Percentiles rank a stretch among this genome's conserved stretches.
phyloP scores from a whole-genome alignment of 306 rosid genomes.

The Hylodesmum podocarpum region DNA sequence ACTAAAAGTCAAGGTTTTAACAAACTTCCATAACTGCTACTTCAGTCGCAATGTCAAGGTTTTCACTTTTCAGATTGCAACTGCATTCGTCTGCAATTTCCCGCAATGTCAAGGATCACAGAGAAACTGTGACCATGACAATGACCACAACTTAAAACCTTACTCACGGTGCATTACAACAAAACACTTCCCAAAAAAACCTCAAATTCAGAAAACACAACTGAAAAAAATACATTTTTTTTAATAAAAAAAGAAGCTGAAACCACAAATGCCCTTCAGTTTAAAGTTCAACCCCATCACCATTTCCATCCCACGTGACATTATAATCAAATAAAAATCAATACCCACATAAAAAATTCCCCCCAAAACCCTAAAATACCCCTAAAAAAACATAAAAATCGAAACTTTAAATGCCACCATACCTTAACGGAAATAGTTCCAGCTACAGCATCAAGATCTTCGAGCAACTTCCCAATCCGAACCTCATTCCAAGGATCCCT shows the following conservation, averaged over 20 bases:
- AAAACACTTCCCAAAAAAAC: background rate
- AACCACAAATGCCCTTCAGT: background rate
- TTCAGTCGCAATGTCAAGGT: too few species aligned
- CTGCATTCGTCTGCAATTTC: too few species aligned
- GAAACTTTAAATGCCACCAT: background rate
- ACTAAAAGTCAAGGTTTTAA: too few species aligned
- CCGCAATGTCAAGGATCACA: too few species aligned
- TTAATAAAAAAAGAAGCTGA: background rate
- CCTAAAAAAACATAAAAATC: background rate
- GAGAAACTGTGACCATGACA: too few species aligned
- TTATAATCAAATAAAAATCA: background rate
- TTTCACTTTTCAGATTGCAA: too few species aligned
- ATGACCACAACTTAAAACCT: too few species aligned
- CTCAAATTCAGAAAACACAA: background rate
- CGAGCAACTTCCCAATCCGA: conserved; percentile 81
- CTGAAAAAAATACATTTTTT: background rate
- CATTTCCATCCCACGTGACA: background rate
- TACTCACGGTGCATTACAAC: too few species aligned
- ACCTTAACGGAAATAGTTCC: conserved; percentile 93
- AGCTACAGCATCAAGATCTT: conserved; percentile 96
- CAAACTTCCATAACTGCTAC: too few species aligned
- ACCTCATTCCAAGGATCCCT: conserved; percentile 96
- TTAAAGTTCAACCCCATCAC: background rate
- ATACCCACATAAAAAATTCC: background rate
- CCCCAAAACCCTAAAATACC: too few species aligned